Conservation (phyloP, 805 yeast genomes). For the Saccharomycopsis sp. region DNA sequence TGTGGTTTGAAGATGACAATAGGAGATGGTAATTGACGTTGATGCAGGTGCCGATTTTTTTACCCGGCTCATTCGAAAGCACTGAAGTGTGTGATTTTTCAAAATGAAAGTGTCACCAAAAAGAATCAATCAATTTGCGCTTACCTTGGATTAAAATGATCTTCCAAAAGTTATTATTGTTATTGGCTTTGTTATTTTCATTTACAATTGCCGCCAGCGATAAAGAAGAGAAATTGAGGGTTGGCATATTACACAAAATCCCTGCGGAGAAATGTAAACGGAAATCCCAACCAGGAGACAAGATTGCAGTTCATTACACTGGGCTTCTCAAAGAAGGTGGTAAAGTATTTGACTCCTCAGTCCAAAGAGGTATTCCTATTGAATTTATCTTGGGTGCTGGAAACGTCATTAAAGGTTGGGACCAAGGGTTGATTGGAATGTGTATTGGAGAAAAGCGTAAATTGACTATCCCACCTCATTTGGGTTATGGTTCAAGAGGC, state of each 20-base stretch:
- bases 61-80: too few species aligned
- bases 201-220: constrained; percentile 3
- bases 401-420: constrained; percentile 87
- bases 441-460: constrained; percentile 84
- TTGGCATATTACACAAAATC: constrained; percentile 41
- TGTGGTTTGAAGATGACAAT: too few species aligned
- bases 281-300: constrained; percentile 59
- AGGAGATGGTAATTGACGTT: too few species aligned
- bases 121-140: too few species aligned
- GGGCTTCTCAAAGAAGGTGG: constrained; percentile 62
- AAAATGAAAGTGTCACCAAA: too few species aligned
- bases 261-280: constrained; percentile 47
- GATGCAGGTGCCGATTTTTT: too few species aligned
- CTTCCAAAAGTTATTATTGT: too few species aligned
- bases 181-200: too few species aligned
- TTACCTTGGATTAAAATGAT: too few species aligned
- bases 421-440: constrained; percentile 66
- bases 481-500: constrained; percentile 74
- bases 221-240: constrained; percentile 9
- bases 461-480: constrained; percentile 67
- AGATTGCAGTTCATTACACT: constrained; percentile 68
- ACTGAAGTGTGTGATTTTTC: too few species aligned
- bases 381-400: constrained; percentile 69
- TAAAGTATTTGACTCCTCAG: constrained; percentile 68
- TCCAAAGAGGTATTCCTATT: constrained; percentile 57